Evolutionary conservation across 352 stramenopile genomes (phyloP), one percentile per base, ranked within the genome.

Genomic region (Thalassiosira exigua): DNA sequence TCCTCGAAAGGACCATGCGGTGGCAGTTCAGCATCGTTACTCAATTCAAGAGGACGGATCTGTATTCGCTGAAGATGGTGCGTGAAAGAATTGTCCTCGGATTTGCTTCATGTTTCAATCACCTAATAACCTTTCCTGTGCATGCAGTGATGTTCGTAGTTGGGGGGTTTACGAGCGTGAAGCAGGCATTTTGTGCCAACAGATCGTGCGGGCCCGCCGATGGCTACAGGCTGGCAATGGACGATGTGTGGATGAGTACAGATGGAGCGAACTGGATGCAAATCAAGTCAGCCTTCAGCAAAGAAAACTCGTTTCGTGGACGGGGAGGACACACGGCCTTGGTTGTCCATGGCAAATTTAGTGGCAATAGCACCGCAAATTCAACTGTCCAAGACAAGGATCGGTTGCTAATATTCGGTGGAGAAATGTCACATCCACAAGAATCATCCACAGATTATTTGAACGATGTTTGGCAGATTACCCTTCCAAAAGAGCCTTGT

Each of bases 131-230:
- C n/a, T n/a, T n/a, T n/a, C n/a, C n/a, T n/a, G n/a, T n/a, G n/a
- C n/a, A n/a, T n/a, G n/a, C n/a, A n/a, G 80, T 87, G 22, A 85
- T 94, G 11, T 95, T 92, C 71, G 80, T 95, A 12, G 69, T 91
- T 24, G 90, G 90, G 12, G 90, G 90, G 14, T 92, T 93, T 58
- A 85, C 74, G 19, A 86, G 51, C 24, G 52, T 84, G 17, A 87
- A 90, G 21, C 79, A 86, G 66, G 72, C 62, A 24, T 86, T 85
- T 74, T 95, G 90, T 77, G 85, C 84, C 11, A 69, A 81, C 60
- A 53, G 66, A 65, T 74, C 75, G 29, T 91, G 85, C 54, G 85
- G 85, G 19, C 81, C 77, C 22, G 22, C 61, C 26, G 84, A 92
- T 81, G 85, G 79, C 11, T 90, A 90, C 67, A 69, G 56, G 62